These are phyloP conservation scores for Nannizziopsis barbatae DNA, from an alignment of 2,329 filamentous ascomycete genomes.

Conservation along the genomic window DNA sequence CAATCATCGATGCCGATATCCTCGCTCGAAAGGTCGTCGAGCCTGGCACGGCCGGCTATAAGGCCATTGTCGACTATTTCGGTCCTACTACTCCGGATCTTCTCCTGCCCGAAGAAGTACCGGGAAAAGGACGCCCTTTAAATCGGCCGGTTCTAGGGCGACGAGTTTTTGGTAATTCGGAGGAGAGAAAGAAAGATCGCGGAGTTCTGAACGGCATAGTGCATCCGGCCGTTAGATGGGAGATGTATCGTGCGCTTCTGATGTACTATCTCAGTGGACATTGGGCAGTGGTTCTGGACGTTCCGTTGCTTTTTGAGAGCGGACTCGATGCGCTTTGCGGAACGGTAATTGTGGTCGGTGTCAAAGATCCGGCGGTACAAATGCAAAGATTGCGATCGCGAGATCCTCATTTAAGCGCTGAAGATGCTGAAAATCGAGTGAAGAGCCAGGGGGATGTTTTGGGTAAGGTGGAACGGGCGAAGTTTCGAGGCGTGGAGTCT, in stretches of 20 bases:
- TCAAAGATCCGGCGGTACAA: constrained; percentile 67
- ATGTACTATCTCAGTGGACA: constrained; percentile 60
- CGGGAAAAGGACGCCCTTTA: constrained; percentile 46
- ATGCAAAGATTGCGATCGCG: constrained; percentile 64
- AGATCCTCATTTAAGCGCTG: constrained; percentile 65
- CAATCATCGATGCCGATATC: constrained; percentile 87
- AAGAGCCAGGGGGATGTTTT: constrained; percentile 75
- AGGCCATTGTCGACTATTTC: constrained; percentile 72
- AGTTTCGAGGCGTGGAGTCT: constrained; percentile 46
- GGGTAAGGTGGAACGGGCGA: constrained; percentile 66
- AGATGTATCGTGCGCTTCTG: constrained; percentile 68
- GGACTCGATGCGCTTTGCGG: constrained; percentile 78
- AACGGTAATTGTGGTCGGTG: constrained; percentile 74
- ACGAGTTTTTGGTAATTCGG: constrained; percentile 71
- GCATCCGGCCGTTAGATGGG: constrained; percentile 75
- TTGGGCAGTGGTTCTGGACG: constrained; percentile 86
- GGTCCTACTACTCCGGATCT: constrained; percentile 73
- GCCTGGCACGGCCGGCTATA: constrained; percentile 75
- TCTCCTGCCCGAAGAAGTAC: constrained; percentile 48
- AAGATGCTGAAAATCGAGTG: constrained; percentile 81
- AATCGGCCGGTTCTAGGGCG: constrained; percentile 77
- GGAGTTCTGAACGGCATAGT: constrained; percentile 77
- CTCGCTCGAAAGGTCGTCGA: constrained; percentile 89
- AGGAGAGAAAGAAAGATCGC: constrained; percentile 59
- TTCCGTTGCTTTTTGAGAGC: constrained; percentile 84